These are phyloP conservation scores for Amphicarpaea edgeworthii DNA, from an alignment of 306 rosid species.

Conservation along the genomic window DNA sequence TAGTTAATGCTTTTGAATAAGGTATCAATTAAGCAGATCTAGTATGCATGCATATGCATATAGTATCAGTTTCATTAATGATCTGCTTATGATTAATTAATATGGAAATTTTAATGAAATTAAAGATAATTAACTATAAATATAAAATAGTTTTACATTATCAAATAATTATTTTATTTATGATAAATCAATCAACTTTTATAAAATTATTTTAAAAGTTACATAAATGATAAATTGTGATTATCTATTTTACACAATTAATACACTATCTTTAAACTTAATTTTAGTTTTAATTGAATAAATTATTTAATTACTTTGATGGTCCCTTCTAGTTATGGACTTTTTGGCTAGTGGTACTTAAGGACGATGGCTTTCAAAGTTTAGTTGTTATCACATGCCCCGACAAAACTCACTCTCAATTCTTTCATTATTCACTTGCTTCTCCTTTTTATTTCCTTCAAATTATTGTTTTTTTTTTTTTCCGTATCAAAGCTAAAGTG, in stretches of 20 bases:
- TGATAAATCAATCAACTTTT: too few species aligned
- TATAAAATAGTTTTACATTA: too few species aligned
- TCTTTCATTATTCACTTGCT: conserved; percentile 33
- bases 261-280: too few species aligned
- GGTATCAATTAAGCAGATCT: conserved; percentile 41
- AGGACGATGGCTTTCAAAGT: conserved; percentile 43
- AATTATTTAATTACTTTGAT: conserved; percentile 21
- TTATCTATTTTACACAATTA: too few species aligned
- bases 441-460: conserved; percentile 33
- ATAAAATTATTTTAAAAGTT: too few species aligned
- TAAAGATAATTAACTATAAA: too few species aligned
- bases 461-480: conserved; percentile 25
- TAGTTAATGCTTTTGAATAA: conserved; percentile 43
- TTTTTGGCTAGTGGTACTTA: conserved; percentile 40
- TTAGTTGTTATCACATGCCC: conserved; percentile 57
- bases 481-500: conserved; percentile 43
- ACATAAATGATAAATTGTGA: too few species aligned
- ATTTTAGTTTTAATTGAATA: conserved; percentile 12
- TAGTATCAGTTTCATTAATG: conserved; percentile 42
- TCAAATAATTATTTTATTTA: too few species aligned
- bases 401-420: conserved; percentile 42
- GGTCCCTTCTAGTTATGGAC: conserved; percentile 39
- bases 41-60: conserved; percentile 16
- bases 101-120: conserved; percentile 5
- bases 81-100: conserved; percentile 56